Conservation (phyloP, 305 asterid species). For the Fraxinus angustifolia region DNA sequence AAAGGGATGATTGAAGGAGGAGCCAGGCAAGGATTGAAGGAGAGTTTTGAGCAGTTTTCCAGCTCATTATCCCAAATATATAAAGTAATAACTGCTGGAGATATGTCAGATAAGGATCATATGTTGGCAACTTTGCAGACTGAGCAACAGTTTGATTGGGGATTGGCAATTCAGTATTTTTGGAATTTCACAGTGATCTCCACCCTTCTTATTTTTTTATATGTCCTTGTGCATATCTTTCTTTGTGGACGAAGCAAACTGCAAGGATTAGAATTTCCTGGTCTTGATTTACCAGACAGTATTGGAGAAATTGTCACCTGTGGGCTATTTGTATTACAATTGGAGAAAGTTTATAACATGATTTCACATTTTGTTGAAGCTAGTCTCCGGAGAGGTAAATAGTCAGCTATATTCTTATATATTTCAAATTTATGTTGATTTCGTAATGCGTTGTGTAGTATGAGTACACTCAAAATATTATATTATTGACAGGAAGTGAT, state of each 20-base stretch:
- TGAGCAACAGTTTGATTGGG: constrained; percentile 50
- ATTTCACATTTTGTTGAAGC: constrained; percentile 72
- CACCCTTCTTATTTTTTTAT: constrained; percentile 45
- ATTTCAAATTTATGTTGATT: constrained; percentile 11
- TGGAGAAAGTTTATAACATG: constrained; percentile 63
- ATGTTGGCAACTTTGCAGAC: constrained; percentile 47
- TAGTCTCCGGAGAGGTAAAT: constrained; percentile 57
- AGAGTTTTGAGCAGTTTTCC: constrained; percentile 61
- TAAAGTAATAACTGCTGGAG: constrained; percentile 28
- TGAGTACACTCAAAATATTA: constrained; percentile 2
- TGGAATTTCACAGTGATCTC: constrained; percentile 65
- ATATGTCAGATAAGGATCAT: constrained; percentile 47
- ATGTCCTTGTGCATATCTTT: constrained; percentile 53
- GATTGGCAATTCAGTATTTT: constrained; percentile 51
- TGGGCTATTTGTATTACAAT: constrained; percentile 52
- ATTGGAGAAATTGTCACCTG: constrained; percentile 66
- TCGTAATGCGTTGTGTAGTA: not conserved
- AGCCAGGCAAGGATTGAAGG: constrained; percentile 75
- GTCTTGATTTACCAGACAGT: constrained; percentile 83
- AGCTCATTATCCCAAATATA: constrained; percentile 47
- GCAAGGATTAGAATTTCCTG: constrained; percentile 64
- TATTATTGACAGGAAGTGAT: constrained; percentile 56
- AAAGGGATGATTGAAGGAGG: constrained; percentile 75
- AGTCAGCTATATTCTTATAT: not conserved
- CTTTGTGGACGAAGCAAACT: constrained; percentile 37